phyloP scores from a whole-genome alignment of 345 rosid genomes.

The Euphorbia lathyris region DNA sequence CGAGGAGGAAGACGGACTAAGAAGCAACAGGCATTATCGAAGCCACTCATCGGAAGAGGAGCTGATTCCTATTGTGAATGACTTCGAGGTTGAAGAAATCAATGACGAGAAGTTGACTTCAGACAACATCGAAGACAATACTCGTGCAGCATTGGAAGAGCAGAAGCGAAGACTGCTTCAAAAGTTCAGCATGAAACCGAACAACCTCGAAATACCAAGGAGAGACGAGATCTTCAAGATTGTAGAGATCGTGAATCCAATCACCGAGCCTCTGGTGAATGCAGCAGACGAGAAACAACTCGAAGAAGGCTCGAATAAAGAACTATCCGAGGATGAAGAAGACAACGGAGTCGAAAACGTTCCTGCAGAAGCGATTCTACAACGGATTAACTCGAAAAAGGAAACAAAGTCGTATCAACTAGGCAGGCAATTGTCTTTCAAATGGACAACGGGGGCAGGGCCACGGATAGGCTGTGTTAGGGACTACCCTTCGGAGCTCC shows the following conservation, averaged over 20 bases:
- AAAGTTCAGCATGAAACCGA: conserved; percentile 30
- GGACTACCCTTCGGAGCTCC: conserved; percentile 80
- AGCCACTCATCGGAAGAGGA: conserved; percentile 62
- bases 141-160: conserved; percentile 16
- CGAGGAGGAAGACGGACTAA: conserved; percentile 58
- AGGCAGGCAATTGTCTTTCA: conserved; percentile 79
- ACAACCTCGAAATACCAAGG: conserved; percentile 47
- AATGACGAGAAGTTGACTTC: conserved; percentile 20
- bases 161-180: conserved; percentile 20
- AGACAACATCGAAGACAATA: conserved; percentile 32
- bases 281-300: conserved; percentile 34
- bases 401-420: conserved; percentile 62
- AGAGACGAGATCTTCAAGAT: conserved; percentile 25
- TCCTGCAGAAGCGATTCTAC: conserved; percentile 48
- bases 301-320: conserved; percentile 14
- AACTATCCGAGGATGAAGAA: conserved; percentile 18
- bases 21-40: conserved; percentile 50
- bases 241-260: conserved; percentile 21
- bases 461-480: conserved; percentile 93
- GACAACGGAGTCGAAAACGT: conserved; percentile 36
- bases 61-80: conserved; percentile 27
- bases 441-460: conserved; percentile 97
- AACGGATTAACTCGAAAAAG: conserved; percentile 60
- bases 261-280: conserved; percentile 12
- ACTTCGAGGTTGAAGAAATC: conserved; percentile 30